Evolutionary conservation across 495 filamentous ascomycete species (phyloP).

Genomic region (Beverwykella pulmonaria): DNA sequence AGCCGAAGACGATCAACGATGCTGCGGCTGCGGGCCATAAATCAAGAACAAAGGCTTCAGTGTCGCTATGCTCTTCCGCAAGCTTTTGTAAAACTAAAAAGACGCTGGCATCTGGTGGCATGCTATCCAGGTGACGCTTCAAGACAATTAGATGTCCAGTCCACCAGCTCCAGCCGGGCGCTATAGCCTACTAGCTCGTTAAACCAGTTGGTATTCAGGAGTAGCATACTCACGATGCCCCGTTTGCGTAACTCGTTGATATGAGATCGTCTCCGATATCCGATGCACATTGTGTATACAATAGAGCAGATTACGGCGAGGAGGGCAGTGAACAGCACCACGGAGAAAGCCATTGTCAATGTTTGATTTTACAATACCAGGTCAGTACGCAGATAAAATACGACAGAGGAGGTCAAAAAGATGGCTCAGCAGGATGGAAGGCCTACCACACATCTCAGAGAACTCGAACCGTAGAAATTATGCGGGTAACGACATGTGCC

Average conservation of each 20-base stretch:
- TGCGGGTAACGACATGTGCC: too few relatives aligned
- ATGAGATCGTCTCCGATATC: constrained; percentile 14
- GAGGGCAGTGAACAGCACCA: too few relatives aligned
- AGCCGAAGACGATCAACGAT: constrained; percentile 1
- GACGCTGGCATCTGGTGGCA: constrained; percentile 15
- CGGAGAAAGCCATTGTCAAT: too few relatives aligned
- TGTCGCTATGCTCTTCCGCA: neutral
- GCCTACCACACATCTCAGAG: too few relatives aligned
- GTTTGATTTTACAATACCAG: too few relatives aligned
- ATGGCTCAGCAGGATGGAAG: too few relatives aligned
- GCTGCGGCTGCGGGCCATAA: constrained; percentile 15
- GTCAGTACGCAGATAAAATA: too few relatives aligned
- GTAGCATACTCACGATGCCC: constrained; percentile 10
- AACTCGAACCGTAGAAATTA: too few relatives aligned
- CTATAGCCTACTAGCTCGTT: constrained; percentile 10
- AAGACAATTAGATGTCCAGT: constrained; percentile 5
- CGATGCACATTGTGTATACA: neutral
- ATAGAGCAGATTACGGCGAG: neutral
- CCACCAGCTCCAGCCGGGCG: constrained; percentile 18
- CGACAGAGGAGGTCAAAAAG: too few relatives aligned
- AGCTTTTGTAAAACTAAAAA: neutral
- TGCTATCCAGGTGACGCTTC: neutral
- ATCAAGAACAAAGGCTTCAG: constrained; percentile 13
- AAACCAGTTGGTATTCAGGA: neutral
- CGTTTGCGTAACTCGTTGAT: constrained; percentile 19